phyloP scores from a whole-genome alignment of 257 asterid species.

The Perilla frutescens region DNA sequence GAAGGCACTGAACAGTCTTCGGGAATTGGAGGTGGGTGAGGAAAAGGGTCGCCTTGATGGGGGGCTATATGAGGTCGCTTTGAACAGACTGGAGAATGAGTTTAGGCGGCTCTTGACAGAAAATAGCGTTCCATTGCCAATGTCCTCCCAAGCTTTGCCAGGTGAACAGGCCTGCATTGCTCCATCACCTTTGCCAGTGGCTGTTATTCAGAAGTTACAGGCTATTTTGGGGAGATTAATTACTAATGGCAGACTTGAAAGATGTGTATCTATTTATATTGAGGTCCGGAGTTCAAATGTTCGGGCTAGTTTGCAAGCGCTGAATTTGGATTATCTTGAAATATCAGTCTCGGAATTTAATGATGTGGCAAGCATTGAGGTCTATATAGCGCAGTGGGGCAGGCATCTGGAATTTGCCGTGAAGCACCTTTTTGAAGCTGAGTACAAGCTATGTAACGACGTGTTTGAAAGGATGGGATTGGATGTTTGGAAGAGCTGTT shows the following conservation, averaged over 20 bases:
- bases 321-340: constrained; percentile 87
- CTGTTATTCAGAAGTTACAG: constrained; percentile 76
- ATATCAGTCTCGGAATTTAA: constrained; percentile 83
- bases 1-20: constrained; percentile 53
- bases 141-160: constrained; percentile 58
- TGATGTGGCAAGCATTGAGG: constrained; percentile 77
- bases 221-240: constrained; percentile 77
- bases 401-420: constrained; percentile 86
- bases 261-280: constrained; percentile 70
- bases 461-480: constrained; percentile 83
- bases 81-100: constrained; percentile 72
- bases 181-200: constrained; percentile 76
- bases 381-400: constrained; percentile 78
- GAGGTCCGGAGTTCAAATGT: constrained; percentile 82
- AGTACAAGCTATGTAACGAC: constrained; percentile 75
- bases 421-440: constrained; percentile 86
- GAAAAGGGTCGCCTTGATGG: constrained; percentile 81
- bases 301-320: constrained; percentile 79
- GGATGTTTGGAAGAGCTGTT: constrained; percentile 82
- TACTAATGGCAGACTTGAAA: constrained; percentile 65
- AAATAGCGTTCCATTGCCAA: constrained; percentile 66
- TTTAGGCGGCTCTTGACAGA: constrained; percentile 64
- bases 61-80: constrained; percentile 71
- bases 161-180: constrained; percentile 69
- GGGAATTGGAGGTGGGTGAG: constrained; percentile 61